Evolutionary conservation across 2,329 filamentous ascomycete genomes (phyloP).

Genomic region (Fusarium sterilihyphosum): DNA sequence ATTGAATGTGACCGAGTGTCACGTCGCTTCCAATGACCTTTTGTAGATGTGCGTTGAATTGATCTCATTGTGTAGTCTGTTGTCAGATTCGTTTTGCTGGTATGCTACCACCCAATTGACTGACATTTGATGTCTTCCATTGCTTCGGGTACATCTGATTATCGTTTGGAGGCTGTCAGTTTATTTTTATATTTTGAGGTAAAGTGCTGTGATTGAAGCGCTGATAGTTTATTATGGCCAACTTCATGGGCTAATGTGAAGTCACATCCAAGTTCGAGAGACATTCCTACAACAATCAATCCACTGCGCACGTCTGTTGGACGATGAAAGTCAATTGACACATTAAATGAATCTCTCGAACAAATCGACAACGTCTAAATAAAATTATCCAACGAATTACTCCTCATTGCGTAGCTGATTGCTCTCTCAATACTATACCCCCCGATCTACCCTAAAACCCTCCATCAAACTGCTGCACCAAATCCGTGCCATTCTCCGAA

Average conservation of each 20-base stretch:
- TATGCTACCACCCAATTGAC: rapidly evolving
- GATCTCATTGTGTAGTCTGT: too few relatives aligned
- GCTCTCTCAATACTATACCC: not conserved
- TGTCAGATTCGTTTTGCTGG: rapidly evolving
- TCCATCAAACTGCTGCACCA: conserved; percentile 39
- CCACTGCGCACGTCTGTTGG: rapidly evolving
- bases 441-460: not conserved
- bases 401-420: not conserved
- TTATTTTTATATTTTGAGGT: not conserved
- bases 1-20: not conserved
- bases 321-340: not conserved
- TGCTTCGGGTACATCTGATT: not conserved
- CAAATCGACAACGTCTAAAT: not conserved
- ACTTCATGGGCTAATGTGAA: rapidly evolving
- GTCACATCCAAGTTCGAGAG: rapidly evolving
- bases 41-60: not conserved
- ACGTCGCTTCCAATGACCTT: not conserved
- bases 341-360: not conserved
- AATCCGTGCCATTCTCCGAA: conserved; percentile 46
- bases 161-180: not conserved
- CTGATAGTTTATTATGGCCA: not conserved
- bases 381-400: not conserved
- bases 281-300: rapidly evolving
- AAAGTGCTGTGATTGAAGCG: too few relatives aligned
- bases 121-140: too few relatives aligned